These are phyloP conservation scores for Nannochloropsis gaditana DNA, from an alignment of 108 stramenopile genomes.

Conservation along the genomic window DNA sequence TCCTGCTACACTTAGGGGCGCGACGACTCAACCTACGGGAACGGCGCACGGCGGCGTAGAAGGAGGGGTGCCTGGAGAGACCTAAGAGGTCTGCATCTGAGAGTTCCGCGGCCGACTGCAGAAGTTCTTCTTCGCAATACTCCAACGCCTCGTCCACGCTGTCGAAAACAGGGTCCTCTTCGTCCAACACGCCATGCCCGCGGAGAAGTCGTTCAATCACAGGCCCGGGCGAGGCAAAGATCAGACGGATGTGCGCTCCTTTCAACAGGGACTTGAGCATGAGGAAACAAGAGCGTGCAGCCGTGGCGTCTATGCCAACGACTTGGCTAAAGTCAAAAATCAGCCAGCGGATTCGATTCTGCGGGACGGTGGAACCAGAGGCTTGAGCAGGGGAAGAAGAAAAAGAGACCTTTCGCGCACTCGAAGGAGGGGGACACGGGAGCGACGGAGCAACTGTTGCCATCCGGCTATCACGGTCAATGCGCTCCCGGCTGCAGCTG, in stretches of 20 bases:
- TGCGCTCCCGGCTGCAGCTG: background rate
- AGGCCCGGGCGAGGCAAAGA: slow-evolving; percentile 40
- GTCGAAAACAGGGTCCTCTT: slow-evolving; percentile 44
- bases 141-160: slow-evolving; percentile 50
- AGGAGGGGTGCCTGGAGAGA: background rate
- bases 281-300: slow-evolving; percentile 58
- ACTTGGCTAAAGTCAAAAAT: background rate
- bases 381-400: background rate
- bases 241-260: slow-evolving; percentile 30
- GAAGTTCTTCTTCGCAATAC: slow-evolving; percentile 52
- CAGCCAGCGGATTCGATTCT: background rate
- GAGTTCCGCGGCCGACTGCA: slow-evolving; percentile 16
- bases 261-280: slow-evolving; percentile 46
- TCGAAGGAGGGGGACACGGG: background rate
- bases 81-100: background rate
- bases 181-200: slow-evolving; percentile 47
- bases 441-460: background rate
- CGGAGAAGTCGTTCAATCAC: slow-evolving; percentile 35
- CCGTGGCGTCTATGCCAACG: slow-evolving; percentile 56
- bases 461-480: background rate
- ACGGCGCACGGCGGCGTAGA: background rate
- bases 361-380: background rate
- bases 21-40: slow-evolving; percentile 29
- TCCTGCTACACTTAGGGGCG: slow-evolving; percentile 22
- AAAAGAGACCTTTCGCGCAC: background rate